Evolutionary conservation across 2,329 filamentous ascomycete species (phyloP), one percentile per base, ranked within the genome.

Genomic region (Colletotrichum musicola): DNA sequence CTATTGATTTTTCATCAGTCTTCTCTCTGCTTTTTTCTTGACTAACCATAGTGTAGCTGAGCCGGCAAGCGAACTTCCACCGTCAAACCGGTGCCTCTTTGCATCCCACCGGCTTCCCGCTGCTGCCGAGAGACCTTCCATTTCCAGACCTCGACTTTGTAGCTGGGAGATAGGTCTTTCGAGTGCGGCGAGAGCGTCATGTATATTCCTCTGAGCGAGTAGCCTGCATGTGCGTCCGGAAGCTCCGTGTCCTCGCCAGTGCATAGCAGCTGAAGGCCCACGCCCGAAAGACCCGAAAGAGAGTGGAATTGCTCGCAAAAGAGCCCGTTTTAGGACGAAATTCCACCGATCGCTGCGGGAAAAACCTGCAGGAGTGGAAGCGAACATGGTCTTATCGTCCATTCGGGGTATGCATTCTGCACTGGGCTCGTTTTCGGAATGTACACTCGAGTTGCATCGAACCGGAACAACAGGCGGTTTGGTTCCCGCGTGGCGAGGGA

Each of bases 401-500:
- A 16, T 30, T 51, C 30, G 30, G 30, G 30, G 30, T 10, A 35
- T 35, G 20, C 22, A 16, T 13, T 16, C 56, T 50, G 59, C 49
- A 44, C 35, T 16, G 6, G 13, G 9, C 13, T 38, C 51, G 51
- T 18, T 54, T 40, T 54, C 51, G 9, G 6, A 1, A 46, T 12
- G 49, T 35, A 25, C 30, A 35, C 10, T 6, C 16, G 20, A 18
- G 59, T 62, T 2, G n/a, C 59, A 62, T 62, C 49, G 22, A 51
- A 16, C 49, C 59, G 38, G 22, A 46, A 27, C 3, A 20, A 35
- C 22, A 46, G 16, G n/a, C 16, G n/a, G 35, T 13, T 18, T 46
- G 59, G 59, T 35, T 40, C 42, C 56, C 56, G 40, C 40, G 35
- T 60, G 47, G 38, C 47, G 35, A 53, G 9, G n/a, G 12, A 20